Evolutionary conservation across 139 green algal species (phyloP).

Genomic region (Nannochloris sp.): DNA sequence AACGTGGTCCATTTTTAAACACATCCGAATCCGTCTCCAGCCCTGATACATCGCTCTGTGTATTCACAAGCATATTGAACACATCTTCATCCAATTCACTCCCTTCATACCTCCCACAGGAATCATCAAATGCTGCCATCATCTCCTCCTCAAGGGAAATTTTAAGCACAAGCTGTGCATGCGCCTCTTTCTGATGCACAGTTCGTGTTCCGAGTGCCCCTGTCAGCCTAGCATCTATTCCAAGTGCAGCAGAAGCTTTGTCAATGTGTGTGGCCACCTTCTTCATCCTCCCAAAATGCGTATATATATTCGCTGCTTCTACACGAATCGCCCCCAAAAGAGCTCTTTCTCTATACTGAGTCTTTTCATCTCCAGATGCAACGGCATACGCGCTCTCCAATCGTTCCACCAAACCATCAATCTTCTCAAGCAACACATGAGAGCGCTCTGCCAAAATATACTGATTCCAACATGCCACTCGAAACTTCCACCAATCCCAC

Average conservation of each 20-base stretch:
- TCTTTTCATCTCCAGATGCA: too few relatives aligned
- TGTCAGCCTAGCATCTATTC: slow-evolving; percentile 39
- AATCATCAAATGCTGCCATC: background rate
- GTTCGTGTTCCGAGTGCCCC: slow-evolving; percentile 76
- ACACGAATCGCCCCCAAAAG: background rate
- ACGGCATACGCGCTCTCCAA: too few relatives aligned
- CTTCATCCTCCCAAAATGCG: background rate
- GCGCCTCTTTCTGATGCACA: slow-evolving; percentile 73
- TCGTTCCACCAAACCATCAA: slow-evolving; percentile 15
- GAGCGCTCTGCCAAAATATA: slow-evolving; percentile 40
- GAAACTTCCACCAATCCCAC: slow-evolving; percentile 56
- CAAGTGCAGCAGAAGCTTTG: background rate
- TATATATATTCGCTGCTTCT: background rate
- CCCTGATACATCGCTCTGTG: background rate
- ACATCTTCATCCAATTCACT: slow-evolving; percentile 1
- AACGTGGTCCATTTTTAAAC: slow-evolving; percentile 5
- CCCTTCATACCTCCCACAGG: background rate
- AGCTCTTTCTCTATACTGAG: too few relatives aligned
- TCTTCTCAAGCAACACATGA: slow-evolving; percentile 32
- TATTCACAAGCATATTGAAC: slow-evolving; percentile 1
- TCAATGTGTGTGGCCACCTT: slow-evolving; percentile 11
- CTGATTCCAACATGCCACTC: slow-evolving; percentile 44
- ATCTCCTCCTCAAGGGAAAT: slow-evolving; percentile 2
- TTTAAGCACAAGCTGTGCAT: slow-evolving; percentile 67
- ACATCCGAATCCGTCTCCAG: slow-evolving; percentile 20